Evolutionary conservation across 345 rosid genomes (phyloP), one percentile per base, ranked within the genome.

Genomic region (Arabidopsis suecica): DNA sequence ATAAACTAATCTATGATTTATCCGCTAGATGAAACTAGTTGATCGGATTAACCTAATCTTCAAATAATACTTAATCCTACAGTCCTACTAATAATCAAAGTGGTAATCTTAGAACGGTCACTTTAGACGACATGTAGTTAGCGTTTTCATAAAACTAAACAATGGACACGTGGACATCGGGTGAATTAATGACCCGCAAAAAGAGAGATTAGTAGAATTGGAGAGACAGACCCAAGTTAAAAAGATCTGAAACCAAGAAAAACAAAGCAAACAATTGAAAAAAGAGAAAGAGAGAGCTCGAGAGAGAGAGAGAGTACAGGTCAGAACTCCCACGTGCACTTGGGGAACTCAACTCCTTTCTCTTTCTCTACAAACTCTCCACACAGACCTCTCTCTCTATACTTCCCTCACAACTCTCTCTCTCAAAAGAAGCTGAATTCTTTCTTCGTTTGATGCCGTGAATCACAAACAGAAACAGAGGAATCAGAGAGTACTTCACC

Each of bases 311-410:
- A 28, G 4, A 28, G 32, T 81, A 54, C 61, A 60, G 38, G 55
- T 75, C 74, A 75, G 74, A 68, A 75, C 49, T 71, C 80, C 74
- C 90, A 86, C 88, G 90, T 86, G 90, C 88, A 79, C 51, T 77
- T 76, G 76, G 82, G 77, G 78, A 79, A 74, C 81, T 74, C 82
- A 56, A 81, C 79, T 45, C 65, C 48, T 68, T 33, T 76, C 69
- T 75, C 69, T 78, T 65, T 62, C 61, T 57, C 66, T 16, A 68
- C 44, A 47, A 44, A 49, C 60, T 72, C 82, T 58, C 9, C 12
- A 72, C 28, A 57, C 47, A 9, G 70, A 9, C 20, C 47, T 16
- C 62, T 41, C 61, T 32, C 36, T 18, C 78, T 69, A 57, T 76
- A 16, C 60, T 71, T 73, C 47, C 73, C 47, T 41, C 64, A 56